Base-by-base conservation (phyloP, 1,284 basidiomycete species). In the Meripilus lineatus region DNA sequence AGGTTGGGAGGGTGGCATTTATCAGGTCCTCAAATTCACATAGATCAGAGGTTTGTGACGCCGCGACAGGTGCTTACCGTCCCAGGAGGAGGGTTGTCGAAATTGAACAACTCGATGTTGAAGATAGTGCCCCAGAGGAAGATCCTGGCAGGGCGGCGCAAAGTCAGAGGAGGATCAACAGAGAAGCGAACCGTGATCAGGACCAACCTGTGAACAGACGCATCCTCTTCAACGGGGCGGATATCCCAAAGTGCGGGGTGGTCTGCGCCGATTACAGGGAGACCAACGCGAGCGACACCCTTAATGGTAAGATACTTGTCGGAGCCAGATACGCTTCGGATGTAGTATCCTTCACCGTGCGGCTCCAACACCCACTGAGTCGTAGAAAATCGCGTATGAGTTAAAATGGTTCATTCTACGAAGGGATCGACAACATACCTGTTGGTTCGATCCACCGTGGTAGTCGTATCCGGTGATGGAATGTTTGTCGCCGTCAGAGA, bases 381-480 rank as follows among this genome's bases (percentile, higher is more conserved):
- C n/a, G n/a, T n/a, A n/a, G n/a, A n/a, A 11, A 47, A 15, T 5
- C 15, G 14, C 20, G 11, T 14, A 11, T 11, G 18, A 15, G 22
- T 38, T 22, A 15, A 18, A n/a, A 2, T 5, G 15, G 33, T 3
- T 5, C 4, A 24, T 14, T 4, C 2, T 4, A 37, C 13, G 36
- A 4, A 8, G 21, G 22, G 10, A 23, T n/a, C 3, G 21, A 32
- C 22, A 22, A 41, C 58, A 18, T 50, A 77, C 77, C 58, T 64
- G 58, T 53, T 81, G 78, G 52, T 79, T 79, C 4, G 57, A 53
- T 5, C 69, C 67, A 10, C 61, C 59, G 50, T 73, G 65, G 41
- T 50, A 58, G 14, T 58, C 54, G 52, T 62, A 78, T 7, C 79
- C 79, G 28, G 72, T 74, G 50, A 81, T 65, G 34, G 73, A 67